phyloP scores from a whole-genome alignment of 2,329 filamentous ascomycete genomes.

The Dryadomyces quercivorus region DNA sequence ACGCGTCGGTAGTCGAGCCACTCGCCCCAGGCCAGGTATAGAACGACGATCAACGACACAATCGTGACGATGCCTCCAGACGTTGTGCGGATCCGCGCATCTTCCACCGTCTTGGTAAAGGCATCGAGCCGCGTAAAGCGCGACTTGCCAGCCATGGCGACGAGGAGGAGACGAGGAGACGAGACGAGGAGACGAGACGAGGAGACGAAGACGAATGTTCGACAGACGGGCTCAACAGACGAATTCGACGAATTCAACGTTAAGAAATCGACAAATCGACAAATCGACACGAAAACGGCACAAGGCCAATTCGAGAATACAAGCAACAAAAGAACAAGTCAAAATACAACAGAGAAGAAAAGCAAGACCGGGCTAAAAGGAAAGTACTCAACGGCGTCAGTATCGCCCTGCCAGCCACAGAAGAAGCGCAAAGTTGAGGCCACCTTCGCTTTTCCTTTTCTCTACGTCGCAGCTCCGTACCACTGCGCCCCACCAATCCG shows the following conservation, averaged over 20 bases:
- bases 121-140: conserved; percentile 94
- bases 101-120: conserved; percentile 98
- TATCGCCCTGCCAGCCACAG: background rate
- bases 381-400: background rate
- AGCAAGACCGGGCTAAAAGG: background rate
- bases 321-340: too few relatives aligned
- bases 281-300: background rate
- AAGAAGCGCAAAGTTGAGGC: background rate
- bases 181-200: too few relatives aligned
- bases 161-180: background rate
- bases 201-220: background rate
- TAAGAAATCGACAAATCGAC: too few relatives aligned
- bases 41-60: conserved; percentile 71
- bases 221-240: too few relatives aligned
- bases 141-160: conserved; percentile 71
- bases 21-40: conserved; percentile 88
- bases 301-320: background rate
- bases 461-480: background rate
- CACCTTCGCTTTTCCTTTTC: background rate
- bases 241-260: too few relatives aligned
- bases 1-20: conserved; percentile 87
- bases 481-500: background rate
- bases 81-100: conserved; percentile 90
- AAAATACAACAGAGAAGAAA: background rate
- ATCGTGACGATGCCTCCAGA: conserved; percentile 94